Evolutionary conservation across 352 stramenopile species (phyloP), one percentile per base, ranked within the genome.

Genomic region (Pythium vanterpoolii): DNA sequence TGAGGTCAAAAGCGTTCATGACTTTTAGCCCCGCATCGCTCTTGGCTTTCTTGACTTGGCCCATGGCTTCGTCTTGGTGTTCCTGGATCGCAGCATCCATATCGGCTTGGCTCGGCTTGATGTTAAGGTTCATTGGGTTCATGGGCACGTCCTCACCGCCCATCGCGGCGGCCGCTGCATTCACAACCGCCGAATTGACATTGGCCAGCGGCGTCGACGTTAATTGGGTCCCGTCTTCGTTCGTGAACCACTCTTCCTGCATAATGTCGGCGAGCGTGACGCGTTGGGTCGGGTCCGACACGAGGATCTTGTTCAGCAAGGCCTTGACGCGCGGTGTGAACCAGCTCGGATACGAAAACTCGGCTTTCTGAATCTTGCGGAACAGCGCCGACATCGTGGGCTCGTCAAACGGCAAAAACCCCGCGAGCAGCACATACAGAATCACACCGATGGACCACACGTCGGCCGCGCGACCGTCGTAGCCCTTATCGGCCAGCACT

Each of bases 391-490:
- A 93, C 87, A 98, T 98, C 3, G 88, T 97, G 1, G 87, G 86
- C 60, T 98, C 94, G 61, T 98, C 94, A 54, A 98, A 98, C 33
- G 94, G 94, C 33, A 98, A 68, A 66, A 97, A 98, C 11, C 94
- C 93, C 30, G 87, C 87, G 38, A 97, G 80, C 56, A 97, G 66
- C 33, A 96, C 88, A 72, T 99, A 99, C 31, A 99, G 79, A 59
- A 99, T 99, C 18, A 99, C 97, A 48, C 98, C 98, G 60, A 97
- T 97, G 38, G 89, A 98, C 97, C 98, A 99, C 23, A 99, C 95
- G 77, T 97, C 88, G 21, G 88, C 87, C 8, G 88, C 85, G n/a
- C 84, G 77, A 44, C 88, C 87, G 43, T 96, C 87, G 72, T 99
- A 99, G 26, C 94, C 95, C 68, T 96, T 95, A 71, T 98, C 90